Conservation (phyloP, 2,329 filamentous ascomycete genomes). For the Apiospora hydei region DNA sequence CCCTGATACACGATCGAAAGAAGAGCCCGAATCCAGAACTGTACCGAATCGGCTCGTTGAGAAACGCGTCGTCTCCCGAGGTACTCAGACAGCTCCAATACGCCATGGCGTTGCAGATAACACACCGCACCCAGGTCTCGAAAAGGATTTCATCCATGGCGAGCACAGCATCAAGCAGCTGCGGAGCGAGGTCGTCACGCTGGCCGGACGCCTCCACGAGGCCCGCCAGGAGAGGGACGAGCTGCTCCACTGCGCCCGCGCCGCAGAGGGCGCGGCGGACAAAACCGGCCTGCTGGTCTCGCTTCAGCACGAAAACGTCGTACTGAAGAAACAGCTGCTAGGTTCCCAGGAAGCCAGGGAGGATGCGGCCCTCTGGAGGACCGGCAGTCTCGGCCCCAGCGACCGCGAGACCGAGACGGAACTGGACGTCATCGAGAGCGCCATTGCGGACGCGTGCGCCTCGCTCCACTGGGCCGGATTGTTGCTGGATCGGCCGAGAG, state of each 20-base stretch:
- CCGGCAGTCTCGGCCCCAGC: not conserved
- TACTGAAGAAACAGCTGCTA: not conserved
- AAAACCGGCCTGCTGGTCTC: not conserved
- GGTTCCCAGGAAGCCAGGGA: not conserved
- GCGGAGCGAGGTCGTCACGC: not conserved
- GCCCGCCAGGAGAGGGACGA: slow-evolving; percentile 1
- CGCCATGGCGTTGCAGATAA: not conserved
- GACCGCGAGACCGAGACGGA: not conserved
- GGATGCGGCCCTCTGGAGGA: not conserved
- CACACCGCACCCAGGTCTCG: not conserved
- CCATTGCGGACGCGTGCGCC: not conserved
- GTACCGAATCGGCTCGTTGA: not conserved
- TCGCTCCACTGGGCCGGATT: not conserved
- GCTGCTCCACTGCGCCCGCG: not conserved
- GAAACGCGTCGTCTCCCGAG: not conserved
- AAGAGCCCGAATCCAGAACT: not conserved
- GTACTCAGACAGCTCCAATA: not conserved
- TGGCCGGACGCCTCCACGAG: not conserved
- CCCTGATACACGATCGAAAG: not conserved
- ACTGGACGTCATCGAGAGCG: not conserved
- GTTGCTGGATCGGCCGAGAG: not conserved
- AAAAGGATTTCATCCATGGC: not conserved
- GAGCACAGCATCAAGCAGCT: not conserved
- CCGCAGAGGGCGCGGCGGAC: not conserved
- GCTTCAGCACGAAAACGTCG: not conserved